These are phyloP conservation scores for Podaxis sp. DNA, from an alignment of 768 basidiomycete species.

Conservation along the genomic window DNA sequence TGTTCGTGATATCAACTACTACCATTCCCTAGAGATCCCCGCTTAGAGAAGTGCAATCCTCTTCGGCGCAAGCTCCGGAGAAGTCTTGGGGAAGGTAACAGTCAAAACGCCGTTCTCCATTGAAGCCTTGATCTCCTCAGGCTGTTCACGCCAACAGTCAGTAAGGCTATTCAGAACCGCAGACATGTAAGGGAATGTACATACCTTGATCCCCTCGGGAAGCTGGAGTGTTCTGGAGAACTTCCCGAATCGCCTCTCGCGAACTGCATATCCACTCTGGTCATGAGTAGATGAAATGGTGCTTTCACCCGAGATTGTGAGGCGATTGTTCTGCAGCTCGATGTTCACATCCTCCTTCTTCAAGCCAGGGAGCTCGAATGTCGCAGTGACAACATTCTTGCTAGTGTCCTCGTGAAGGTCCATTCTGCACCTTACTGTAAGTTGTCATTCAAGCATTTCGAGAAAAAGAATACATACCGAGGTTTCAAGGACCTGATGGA, in stretches of 20 bases:
- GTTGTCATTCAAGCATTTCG: neutral
- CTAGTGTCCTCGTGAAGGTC: slow-evolving; percentile 42
- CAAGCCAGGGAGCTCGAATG: slow-evolving; percentile 53
- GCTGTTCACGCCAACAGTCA: slow-evolving; percentile 14
- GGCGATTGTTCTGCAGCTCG: slow-evolving; percentile 40
- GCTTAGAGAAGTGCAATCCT: slow-evolving; percentile 28
- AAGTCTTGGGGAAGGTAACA: slow-evolving; percentile 44
- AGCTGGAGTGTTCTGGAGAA: slow-evolving; percentile 39
- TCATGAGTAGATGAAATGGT: slow-evolving; percentile 24
- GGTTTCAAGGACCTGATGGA: slow-evolving; percentile 17
- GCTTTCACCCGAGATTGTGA: slow-evolving; percentile 44
- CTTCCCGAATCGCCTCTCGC: slow-evolving; percentile 40
- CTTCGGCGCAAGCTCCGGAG: slow-evolving; percentile 20
- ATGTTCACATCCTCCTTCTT: slow-evolving; percentile 42
- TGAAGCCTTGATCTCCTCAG: slow-evolving; percentile 19
- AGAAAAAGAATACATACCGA: slow-evolving; percentile 11
- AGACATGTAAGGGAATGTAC: slow-evolving; percentile 8
- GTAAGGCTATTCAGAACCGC: neutral
- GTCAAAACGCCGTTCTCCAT: slow-evolving; percentile 43
- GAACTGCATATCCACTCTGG: slow-evolving; percentile 28
- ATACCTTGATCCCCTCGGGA: slow-evolving; percentile 42
- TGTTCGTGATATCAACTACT: neutral
- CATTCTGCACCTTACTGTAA: slow-evolving; percentile 27
- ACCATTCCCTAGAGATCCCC: neutral
- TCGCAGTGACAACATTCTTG: slow-evolving; percentile 40